These are phyloP conservation scores for Eryngium alpinum DNA, from an alignment of 140 eudicot genomes.

Conservation along the genomic window DNA sequence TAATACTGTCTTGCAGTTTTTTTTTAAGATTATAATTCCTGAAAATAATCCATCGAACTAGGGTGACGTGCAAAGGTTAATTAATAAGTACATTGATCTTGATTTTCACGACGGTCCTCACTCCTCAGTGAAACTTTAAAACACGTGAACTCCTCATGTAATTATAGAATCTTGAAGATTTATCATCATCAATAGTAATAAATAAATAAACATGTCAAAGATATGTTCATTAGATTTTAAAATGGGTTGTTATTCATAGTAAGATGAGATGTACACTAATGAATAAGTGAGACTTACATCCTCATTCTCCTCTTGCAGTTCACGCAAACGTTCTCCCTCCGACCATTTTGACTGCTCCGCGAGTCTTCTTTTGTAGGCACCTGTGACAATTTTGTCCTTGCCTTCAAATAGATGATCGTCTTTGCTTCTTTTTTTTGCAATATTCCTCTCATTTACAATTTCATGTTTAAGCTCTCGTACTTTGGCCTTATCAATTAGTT, in stretches of 20 bases:
- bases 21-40: too few relatives aligned
- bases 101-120: background rate
- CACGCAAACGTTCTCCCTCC: constrained; percentile 81
- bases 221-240: background rate
- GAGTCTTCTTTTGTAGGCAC: constrained; percentile 90
- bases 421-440: constrained; percentile 82
- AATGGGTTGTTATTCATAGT: background rate
- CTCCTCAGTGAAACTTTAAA: background rate
- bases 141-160: background rate
- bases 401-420: constrained; percentile 77
- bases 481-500: constrained; percentile 65
- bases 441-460: constrained; percentile 75
- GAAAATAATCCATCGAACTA: too few relatives aligned
- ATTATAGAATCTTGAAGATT: background rate
- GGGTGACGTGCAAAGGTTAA: background rate
- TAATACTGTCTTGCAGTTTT: background rate
- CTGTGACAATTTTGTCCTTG: constrained; percentile 77
- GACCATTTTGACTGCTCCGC: constrained; percentile 92
- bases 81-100: background rate
- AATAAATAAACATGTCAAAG: background rate
- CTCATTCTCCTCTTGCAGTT: constrained; percentile 78
- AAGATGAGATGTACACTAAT: background rate
- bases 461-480: constrained; percentile 82
- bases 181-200: background rate
- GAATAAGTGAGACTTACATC: constrained; percentile 55